Evolutionary conservation across 441 rosid genomes (phyloP).

Genomic region (Bocquillonia castaneifolia): DNA sequence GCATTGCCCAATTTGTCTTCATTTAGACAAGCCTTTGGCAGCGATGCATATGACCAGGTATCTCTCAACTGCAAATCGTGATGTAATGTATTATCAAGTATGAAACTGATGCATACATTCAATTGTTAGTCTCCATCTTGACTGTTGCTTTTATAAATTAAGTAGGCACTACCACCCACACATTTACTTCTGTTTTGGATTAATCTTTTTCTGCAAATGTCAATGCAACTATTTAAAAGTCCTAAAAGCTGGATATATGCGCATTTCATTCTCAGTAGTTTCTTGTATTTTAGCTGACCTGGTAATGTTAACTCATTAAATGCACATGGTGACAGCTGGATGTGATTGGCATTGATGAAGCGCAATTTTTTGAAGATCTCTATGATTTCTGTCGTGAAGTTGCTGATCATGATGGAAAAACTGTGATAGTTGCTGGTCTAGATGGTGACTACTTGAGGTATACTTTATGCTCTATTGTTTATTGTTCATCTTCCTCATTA

Average conservation of each 20-base stretch:
- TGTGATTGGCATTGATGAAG: constrained; percentile 82
- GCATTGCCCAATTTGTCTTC: constrained; percentile 46
- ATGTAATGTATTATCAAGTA: neutral
- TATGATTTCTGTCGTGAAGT: constrained; percentile 73
- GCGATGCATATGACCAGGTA: constrained; percentile 55
- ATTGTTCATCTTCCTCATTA: neutral
- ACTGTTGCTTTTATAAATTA: neutral
- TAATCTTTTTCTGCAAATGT: neutral
- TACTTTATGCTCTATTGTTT: neutral
- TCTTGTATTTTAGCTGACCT: neutral
- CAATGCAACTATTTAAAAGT: neutral
- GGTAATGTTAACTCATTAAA: constrained; percentile 13
- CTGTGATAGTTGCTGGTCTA: constrained; percentile 67
- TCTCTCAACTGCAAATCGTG: constrained; percentile 10
- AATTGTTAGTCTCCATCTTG: neutral
- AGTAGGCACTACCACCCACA: neutral
- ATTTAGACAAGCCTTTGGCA: constrained; percentile 50
- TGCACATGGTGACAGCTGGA: constrained; percentile 46
- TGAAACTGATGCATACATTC: neutral
- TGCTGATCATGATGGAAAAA: constrained; percentile 71
- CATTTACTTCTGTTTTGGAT: neutral
- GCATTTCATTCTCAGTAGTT: neutral
- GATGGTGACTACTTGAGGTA: constrained; percentile 76
- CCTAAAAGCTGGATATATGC: neutral
- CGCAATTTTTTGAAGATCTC: constrained; percentile 70